A percentile compares a stretch with the other conserved stretches of the same genome.
Evolutionary conservation across 2,329 filamentous ascomycete genomes (phyloP).

Genomic region (Claviceps quebecensis): DNA sequence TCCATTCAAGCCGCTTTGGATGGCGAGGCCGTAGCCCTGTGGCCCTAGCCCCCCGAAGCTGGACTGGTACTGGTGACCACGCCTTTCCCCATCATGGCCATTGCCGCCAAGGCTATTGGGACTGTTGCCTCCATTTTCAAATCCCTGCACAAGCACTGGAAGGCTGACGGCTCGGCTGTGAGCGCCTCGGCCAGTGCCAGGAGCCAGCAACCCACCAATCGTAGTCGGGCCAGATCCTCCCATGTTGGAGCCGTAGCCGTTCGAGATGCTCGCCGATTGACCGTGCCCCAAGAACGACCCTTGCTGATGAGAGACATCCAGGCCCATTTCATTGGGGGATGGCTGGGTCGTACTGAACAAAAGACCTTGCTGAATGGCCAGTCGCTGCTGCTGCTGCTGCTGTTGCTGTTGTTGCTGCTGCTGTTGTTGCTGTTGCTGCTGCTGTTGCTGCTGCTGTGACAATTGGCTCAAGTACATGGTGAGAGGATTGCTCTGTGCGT

Average conservation of each 20-base stretch:
- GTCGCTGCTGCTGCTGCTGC: constrained; percentile 48
- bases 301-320: constrained; percentile 43
- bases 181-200: constrained; percentile 45
- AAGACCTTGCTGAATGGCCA: constrained; percentile 64
- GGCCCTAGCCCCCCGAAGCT: constrained; percentile 46
- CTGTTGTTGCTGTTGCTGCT: constrained; percentile 38
- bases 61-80: constrained; percentile 52
- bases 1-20: constrained; percentile 49
- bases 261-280: constrained; percentile 51
- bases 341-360: constrained; percentile 62
- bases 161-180: constrained; percentile 80
- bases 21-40: constrained; percentile 45
- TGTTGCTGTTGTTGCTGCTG: constrained; percentile 51
- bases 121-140: constrained; percentile 44
- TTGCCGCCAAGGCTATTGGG: constrained; percentile 33
- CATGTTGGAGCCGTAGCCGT: constrained; percentile 42
- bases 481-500: constrained; percentile 72
- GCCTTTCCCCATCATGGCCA: constrained; percentile 37
- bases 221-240: constrained; percentile 47
- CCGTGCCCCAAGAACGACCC: constrained; percentile 48
- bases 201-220: constrained; percentile 64
- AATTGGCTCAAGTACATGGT: constrained; percentile 88
- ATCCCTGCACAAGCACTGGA: constrained; percentile 53
- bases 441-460: constrained; percentile 55
- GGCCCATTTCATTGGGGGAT: constrained; percentile 39